Evolutionary conservation across 2,329 filamentous ascomycete species (phyloP).

Genomic region (Trichocomaceae sp.): DNA sequence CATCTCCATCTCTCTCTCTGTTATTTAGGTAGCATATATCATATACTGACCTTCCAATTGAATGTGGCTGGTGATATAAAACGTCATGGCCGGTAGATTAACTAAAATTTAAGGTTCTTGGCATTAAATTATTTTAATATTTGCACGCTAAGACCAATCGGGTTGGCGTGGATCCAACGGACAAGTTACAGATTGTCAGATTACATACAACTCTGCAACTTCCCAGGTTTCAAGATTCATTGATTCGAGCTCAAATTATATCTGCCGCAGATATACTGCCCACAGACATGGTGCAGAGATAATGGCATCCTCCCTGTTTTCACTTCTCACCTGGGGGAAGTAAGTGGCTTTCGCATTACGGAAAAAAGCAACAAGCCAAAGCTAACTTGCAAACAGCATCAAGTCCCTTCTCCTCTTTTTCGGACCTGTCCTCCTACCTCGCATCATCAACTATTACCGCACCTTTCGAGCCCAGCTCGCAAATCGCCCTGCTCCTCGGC

Average conservation of each 20-base stretch:
- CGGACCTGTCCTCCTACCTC: constrained; percentile 36
- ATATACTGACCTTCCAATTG: too few relatives aligned
- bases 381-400: constrained; percentile 24
- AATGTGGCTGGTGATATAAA: too few relatives aligned
- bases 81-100: too few relatives aligned
- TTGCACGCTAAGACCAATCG: too few relatives aligned
- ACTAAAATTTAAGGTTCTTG: too few relatives aligned
- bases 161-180: too few relatives aligned
- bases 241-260: neutral
- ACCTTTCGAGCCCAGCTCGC: constrained; percentile 27
- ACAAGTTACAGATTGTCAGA: too few relatives aligned
- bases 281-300: constrained; percentile 5
- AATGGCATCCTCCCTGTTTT: constrained; percentile 8
- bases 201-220: too few relatives aligned
- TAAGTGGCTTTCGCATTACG: neutral
- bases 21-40: too few relatives aligned
- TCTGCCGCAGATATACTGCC: neutral
- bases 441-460: constrained; percentile 33
- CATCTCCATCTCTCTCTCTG: too few relatives aligned
- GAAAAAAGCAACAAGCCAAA: neutral
- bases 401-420: constrained; percentile 40
- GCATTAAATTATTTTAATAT: too few relatives aligned
- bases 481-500: constrained; percentile 32
- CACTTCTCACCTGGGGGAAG: constrained; percentile 12
- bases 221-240: too few relatives aligned